These are phyloP conservation scores for Paxillus ammoniavirescens DNA, from an alignment of 768 basidiomycete genomes.

Conservation along the genomic window DNA sequence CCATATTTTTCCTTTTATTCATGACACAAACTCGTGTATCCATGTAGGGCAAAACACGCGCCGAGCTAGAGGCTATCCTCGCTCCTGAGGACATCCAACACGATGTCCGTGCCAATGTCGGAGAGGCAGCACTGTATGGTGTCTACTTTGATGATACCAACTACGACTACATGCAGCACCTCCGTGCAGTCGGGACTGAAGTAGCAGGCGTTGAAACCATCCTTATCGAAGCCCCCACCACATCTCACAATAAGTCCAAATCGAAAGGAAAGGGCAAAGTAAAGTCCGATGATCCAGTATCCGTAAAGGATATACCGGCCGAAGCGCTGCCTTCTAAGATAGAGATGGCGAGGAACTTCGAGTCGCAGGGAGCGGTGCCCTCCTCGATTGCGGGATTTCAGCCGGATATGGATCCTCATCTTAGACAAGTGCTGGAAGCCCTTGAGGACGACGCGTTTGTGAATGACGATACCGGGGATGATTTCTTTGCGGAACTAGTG, in stretches of 20 bases:
- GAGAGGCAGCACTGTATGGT: constrained; percentile 88
- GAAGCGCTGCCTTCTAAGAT: constrained; percentile 69
- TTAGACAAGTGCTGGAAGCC: constrained; percentile 90
- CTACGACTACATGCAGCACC: constrained; percentile 98
- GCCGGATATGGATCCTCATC: constrained; percentile 95
- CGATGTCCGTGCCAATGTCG: constrained; percentile 56
- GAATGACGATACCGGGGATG: constrained; percentile 68
- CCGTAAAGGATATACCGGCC: constrained; percentile 60
- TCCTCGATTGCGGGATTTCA: constrained; percentile 84
- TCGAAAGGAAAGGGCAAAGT: constrained; percentile 35
- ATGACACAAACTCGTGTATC: constrained; percentile 24
- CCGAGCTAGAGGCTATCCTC: constrained; percentile 69
- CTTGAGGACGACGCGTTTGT: constrained; percentile 96
- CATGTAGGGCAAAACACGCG: constrained; percentile 72
- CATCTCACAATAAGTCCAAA: constrained; percentile 34
- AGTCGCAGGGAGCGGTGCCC: constrained; percentile 76
- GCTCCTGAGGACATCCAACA: constrained; percentile 46
- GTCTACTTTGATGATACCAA: constrained; percentile 93
- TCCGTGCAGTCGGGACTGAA: constrained; percentile 71
- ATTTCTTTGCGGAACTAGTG: constrained; percentile 75
- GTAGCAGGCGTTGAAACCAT: constrained; percentile 82
- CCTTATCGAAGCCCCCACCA: constrained; percentile 71
- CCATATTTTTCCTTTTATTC: background rate
- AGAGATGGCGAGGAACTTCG: constrained; percentile 74
- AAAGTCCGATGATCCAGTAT: constrained; percentile 36